A percentile compares a stretch with the other conserved stretches of the same genome.
Conservation (phyloP, 2,329 filamentous ascomycete genomes). For the Beauveria varroae region DNA sequence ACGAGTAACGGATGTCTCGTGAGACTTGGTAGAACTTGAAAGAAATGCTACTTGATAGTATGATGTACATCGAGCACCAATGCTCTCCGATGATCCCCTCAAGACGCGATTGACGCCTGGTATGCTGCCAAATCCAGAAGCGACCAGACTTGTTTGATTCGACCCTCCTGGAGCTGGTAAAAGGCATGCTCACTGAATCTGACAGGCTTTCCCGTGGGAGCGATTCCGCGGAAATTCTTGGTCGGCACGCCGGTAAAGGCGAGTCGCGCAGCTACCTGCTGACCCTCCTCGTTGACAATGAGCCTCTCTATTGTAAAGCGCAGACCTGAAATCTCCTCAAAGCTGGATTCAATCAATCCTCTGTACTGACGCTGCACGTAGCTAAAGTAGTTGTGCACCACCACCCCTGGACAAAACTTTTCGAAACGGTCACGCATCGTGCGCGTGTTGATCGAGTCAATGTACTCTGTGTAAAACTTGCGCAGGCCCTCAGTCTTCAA, state of each 20-base stretch:
- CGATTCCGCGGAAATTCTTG: constrained; percentile 19
- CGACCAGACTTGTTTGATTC: constrained; percentile 26
- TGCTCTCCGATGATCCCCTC: not conserved
- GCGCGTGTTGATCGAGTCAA: constrained; percentile 24
- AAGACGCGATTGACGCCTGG: not conserved
- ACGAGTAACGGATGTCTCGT: not conserved
- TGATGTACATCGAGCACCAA: not conserved
- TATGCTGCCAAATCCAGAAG: constrained; percentile 24
- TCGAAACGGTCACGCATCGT: constrained; percentile 20
- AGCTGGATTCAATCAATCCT: constrained; percentile 21
- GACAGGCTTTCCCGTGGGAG: constrained; percentile 22
- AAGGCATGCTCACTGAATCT: constrained; percentile 26
- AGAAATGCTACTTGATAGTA: no score
- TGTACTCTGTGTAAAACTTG: constrained; percentile 22
- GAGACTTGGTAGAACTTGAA: not conserved
- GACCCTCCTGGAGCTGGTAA: constrained; percentile 26
- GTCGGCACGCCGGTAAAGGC: constrained; percentile 24
- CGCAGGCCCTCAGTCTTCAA: not conserved
- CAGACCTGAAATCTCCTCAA: constrained; percentile 22
- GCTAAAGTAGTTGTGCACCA: constrained; percentile 23
- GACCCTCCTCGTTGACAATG: constrained; percentile 23
- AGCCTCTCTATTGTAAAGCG: constrained; percentile 20
- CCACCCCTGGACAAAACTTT: constrained; percentile 19
- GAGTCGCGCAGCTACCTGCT: constrained; percentile 25
- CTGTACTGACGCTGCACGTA: constrained; percentile 20